These are phyloP conservation scores for Deinandra increscens DNA, from an alignment of 129 eudicot species.

Conservation along the genomic window DNA sequence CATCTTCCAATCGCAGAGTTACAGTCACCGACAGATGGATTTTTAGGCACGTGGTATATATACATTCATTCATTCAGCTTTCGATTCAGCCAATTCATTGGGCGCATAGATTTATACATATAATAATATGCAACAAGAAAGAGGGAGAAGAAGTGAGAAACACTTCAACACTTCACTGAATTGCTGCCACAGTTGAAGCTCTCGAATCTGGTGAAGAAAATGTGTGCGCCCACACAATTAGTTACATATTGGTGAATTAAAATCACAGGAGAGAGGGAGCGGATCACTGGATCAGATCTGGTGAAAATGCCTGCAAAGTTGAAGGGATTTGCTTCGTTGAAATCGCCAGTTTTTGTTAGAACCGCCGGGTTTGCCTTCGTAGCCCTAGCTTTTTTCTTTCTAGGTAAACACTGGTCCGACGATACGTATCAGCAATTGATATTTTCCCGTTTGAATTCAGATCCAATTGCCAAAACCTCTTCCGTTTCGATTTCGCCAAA, in stretches of 20 bases:
- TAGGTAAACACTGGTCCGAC: conserved; percentile 68
- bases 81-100: conserved; percentile 28
- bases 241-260: conserved; percentile 1
- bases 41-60: not conserved
- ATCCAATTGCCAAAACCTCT: conserved; percentile 27
- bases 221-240: too few relatives aligned
- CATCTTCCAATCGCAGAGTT: conserved; percentile 5
- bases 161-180: conserved; percentile 34
- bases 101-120: conserved; percentile 24
- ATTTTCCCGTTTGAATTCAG: conserved; percentile 51
- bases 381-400: conserved; percentile 67
- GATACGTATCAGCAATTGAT: conserved; percentile 43
- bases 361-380: conserved; percentile 42
- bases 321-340: conserved; percentile 52
- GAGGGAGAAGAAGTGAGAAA: too few relatives aligned
- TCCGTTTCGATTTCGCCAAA: conserved; percentile 61
- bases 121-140: not conserved
- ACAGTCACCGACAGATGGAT: conserved; percentile 9
- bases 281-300: conserved; percentile 13
- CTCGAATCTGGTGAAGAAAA: conserved; percentile 25
- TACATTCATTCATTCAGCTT: conserved; percentile 17
- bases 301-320: conserved; percentile 28
- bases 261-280: not conserved
- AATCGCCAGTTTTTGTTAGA: conserved; percentile 46
- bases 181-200: conserved; percentile 27